Evolutionary conservation across 2,329 filamentous ascomycete species (phyloP), one percentile per base, ranked within the genome.

Genomic region (Aureobasidium pullulans): DNA sequence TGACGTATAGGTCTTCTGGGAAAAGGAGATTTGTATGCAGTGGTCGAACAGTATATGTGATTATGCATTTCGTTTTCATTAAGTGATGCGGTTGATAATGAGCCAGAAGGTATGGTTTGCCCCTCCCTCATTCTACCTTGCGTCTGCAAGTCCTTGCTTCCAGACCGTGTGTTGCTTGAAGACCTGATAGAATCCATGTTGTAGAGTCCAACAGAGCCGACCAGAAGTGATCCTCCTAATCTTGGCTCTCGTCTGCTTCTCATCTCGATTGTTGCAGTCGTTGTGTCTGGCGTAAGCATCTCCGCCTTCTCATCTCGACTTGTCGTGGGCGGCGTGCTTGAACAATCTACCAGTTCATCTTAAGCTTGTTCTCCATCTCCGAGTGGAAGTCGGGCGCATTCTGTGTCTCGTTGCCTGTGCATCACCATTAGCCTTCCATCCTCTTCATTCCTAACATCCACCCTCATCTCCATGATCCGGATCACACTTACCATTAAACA

Each of bases 341-440:
- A 11, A 15, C 6, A 9, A 28, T 64, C 64, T 69, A 76, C 73
- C 79, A 78, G 77, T 72, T 80, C 84, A 96, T 95, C 81, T 86
- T 88, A 75, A 96, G 79, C 81, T 90, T 90, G 75, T 84, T 83
- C 84, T 96, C 93, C 85, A 96, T 91, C 83, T 97, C 93, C 60
- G 90, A 87, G 68, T 96, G 91, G 75, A 96, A 86, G 57, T 86
- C 84, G 28, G 86, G 83, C 43, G 84, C 78, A 62, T 83, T 81
- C 67, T 85, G 82, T 71, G 84, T 81, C 74, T 93, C 90, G 66
- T 89, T 87, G 62, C 79, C 81, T 81, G 57, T 42, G 3, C 15
- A 19, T 42, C 34, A 39, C 10, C 34, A 44, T 57, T 40, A 40
- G 34, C 23, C 10, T 39, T 7, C 28, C 15, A 19, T 47, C 23